These are phyloP conservation scores for Solanum paucissectum DNA, from an alignment of 257 asterid genomes.

Conservation along the genomic window DNA sequence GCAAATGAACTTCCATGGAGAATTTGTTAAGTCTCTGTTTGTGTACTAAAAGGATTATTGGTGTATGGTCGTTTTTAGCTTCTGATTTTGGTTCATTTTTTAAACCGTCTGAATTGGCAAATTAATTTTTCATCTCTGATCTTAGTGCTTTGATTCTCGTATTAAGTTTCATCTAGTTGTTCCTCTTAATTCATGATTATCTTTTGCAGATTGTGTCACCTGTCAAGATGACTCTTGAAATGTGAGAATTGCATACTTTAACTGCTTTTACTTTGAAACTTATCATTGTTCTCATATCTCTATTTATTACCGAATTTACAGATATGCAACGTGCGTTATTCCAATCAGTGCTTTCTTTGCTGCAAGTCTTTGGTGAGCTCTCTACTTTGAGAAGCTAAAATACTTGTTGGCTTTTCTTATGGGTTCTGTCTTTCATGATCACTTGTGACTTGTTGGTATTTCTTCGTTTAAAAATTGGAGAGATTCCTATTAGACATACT, in stretches of 20 bases:
- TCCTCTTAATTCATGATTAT: constrained; percentile 1
- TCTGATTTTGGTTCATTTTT: not conserved
- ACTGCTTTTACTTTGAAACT: constrained; percentile 5
- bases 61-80: not conserved
- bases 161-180: not conserved
- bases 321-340: constrained; percentile 90
- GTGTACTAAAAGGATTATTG: not conserved
- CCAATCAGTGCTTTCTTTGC: constrained; percentile 97
- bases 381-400: not conserved
- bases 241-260: constrained; percentile 36
- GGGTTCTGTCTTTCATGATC: not conserved
- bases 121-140: not conserved
- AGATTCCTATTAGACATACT: not conserved
- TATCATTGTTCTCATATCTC: not conserved
- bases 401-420: not conserved
- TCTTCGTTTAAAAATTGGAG: not conserved
- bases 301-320: constrained; percentile 33
- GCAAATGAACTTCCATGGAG: not conserved
- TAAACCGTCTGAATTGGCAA: not conserved
- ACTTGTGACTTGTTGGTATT: not conserved
- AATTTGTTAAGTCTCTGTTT: not conserved
- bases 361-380: constrained; percentile 76
- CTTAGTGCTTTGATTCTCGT: not conserved
- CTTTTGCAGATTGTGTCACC: constrained; percentile 79
- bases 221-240: constrained; percentile 88